phyloP scores from a whole-genome alignment of 2,329 filamentous ascomycete species.

The Trichoderma aggressivum region DNA sequence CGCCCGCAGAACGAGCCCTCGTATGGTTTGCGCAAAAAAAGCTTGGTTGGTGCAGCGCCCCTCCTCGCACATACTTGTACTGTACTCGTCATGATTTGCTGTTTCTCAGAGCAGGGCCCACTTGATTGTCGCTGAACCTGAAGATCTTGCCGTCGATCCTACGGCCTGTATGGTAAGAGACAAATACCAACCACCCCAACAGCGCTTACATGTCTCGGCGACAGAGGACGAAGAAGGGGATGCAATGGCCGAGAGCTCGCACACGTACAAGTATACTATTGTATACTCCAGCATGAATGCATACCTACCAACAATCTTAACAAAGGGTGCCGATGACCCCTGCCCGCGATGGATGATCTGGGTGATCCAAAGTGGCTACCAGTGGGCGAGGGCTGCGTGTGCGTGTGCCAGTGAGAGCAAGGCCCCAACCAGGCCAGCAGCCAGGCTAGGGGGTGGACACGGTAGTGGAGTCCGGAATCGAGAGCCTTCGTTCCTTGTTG shows the following conservation, averaged over 20 bases:
- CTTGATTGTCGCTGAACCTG: slow-evolving; percentile 18
- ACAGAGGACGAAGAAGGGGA: background rate
- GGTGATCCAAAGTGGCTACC: slow-evolving; percentile 5
- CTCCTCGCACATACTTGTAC: background rate
- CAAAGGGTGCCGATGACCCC: background rate
- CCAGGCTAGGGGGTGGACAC: slow-evolving; percentile 1
- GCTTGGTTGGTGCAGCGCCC: slow-evolving; percentile 6
- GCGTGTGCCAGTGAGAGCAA: slow-evolving; percentile 4
- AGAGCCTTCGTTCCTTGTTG: background rate
- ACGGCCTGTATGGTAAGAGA: background rate
- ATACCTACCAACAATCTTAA: background rate
- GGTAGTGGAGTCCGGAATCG: slow-evolving; percentile 1
- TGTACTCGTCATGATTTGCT: slow-evolving; percentile 13
- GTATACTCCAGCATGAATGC: background rate
- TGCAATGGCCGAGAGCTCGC: background rate
- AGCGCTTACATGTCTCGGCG: background rate
- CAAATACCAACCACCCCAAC: background rate
- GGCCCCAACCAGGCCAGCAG: background rate
- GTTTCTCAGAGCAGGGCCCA: background rate
- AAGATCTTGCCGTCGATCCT: slow-evolving; percentile 14
- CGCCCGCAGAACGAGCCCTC: background rate
- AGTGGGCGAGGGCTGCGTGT: slow-evolving; percentile 5
- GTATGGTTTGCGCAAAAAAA: background rate
- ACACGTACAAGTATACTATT: background rate
- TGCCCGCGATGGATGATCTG: background rate